Base-by-base conservation (phyloP, 148 eudicot genomes). In the Nyssa sinensis region DNA sequence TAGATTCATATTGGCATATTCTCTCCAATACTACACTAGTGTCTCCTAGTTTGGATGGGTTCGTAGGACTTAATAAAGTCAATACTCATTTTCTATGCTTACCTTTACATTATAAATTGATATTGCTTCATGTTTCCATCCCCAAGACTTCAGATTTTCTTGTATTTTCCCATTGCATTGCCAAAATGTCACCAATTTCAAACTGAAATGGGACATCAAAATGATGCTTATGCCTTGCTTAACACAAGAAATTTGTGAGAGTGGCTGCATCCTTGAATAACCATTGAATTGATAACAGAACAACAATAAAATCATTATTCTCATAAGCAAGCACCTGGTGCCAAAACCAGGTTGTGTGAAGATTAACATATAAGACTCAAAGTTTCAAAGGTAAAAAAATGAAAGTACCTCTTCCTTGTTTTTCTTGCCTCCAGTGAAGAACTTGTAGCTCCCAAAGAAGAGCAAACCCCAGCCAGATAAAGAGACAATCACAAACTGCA, bases 401-500 rank as follows among this genome's bases (percentile, higher is more conserved):
- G n/a, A 64, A 51, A 16, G 53, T 86, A 90, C 94, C 91, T 88
- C 90, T 33, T 81, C 88, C 32, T 84, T 76, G 79, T 80, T 80
- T 79, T 88, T 88, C 79, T 87, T 88, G 82, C 94, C 90, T 39
- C 84, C 68, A 1, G 89, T 72, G 70, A 88, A 85, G 37, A 85
- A 61, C 85, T 92, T 92, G 79, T 79, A 88, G 14, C 86, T 83
- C 69, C 90, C 88, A 79, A 31, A 83, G 78, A 91, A 41, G 60
- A 72, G 70, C 64, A 89, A 61, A 55, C 90, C 92, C 97, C 97
- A 92, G 75, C 94, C 97, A 66, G 97, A 5, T 72, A 92, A 84
- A 63, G 97, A 92, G 44, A 82, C 89, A 67, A 92, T 86, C 67
- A 92, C 97, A 81, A 92, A 89, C 97, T 92, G 85, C 87, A 80